Evolutionary conservation across 1,284 basidiomycete species (phyloP), one percentile per base, ranked within the genome.

Genomic region (Cutaneotrichosporon dermatis): DNA sequence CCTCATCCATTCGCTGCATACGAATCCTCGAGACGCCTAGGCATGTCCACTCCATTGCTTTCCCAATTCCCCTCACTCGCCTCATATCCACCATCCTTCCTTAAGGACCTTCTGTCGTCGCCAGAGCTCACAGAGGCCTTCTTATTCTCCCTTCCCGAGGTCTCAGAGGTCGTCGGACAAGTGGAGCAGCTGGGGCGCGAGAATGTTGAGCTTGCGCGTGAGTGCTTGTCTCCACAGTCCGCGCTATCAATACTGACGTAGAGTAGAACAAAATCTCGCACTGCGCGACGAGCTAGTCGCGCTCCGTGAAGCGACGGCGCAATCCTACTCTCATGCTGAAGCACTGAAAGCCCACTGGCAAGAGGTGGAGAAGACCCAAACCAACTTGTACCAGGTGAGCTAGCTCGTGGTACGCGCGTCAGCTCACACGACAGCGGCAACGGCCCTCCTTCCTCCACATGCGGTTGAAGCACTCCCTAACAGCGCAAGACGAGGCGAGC

Each of bases 51-150:
- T 1, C 73, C 70, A 1, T 68, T 79, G 8, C 69, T 77, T 3
- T 71, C 75, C 50, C 73, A 73, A 52, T 77, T 75, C 61, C 76
- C 77, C 5, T 70, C 75, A 0, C 70, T 79, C 33, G 57, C 75
- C 11, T 51, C 64, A 4, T 75, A 75, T 42, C 74, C 75, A 0
- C 57, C 73, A 1, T 59, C 66, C n/a, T 75, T 76, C 59, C 82
- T 96, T n/a, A 89, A 94, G 75, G 90, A 92, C 72, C 79, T 95
- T 15, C 79, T 95, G 25, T 81, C 83, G n/a, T 89, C 94, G 69
- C 87, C 87, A 1, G 80, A 82, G 15, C 92, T 92, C 73, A 92
- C 93, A 65, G 88, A 94, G 74, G 89, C 92, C 5, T 82, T 89
- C 61, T 88, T 95, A 66, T 87, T 92, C 74, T 85, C 88, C 1